Evolutionary conservation across 2,329 filamentous ascomycete genomes (phyloP), one percentile per base, ranked within the genome.

Genomic region (Ilyonectria mors-panacis): DNA sequence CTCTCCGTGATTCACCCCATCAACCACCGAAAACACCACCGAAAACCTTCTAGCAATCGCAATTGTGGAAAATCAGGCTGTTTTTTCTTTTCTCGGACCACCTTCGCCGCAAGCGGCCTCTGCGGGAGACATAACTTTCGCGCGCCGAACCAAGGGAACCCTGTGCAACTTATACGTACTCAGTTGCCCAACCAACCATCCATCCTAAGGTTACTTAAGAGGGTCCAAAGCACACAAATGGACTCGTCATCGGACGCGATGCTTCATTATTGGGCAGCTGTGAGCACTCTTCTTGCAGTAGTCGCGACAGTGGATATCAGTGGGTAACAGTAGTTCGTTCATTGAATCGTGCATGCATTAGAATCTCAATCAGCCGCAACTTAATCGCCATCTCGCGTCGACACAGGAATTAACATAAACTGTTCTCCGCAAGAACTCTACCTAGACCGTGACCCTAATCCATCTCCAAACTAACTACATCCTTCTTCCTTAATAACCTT

Each of bases 181-280:
- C 12, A 66, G 72, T 74, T 73, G 64, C 68, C 71, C 54, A 71
- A 74, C 73, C 70, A 73, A 73, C 72, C 69, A 65, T 55, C 57
- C 42, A 66, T 30, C 19, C 62, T 37, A 37, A 45, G 9, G 50
- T 45, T 23, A n/a, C 23, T n/a, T 33, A 13, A 56, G 47, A 33
- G 63, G 23, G 37, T 28, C 6, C 30, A 39, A 39, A 19, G 59
- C 30, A 21, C 10, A 15, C 12, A 15, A 39, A 15, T 39, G 15
- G 28, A 42, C 35, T 37, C 55, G 47, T 37, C 47, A 47, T 21
- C 37, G 26, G 28, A 15, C 21, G 9, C 28, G 12, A 10, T 50
- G 7, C 23, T 17, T 10, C 26, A 6, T 10, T 17, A 10, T n/a
- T 50, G 23, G 26, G n/a, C 15, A 50, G 15, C 15, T 50, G 6